These are phyloP conservation scores for Calonectria pauciramosa DNA, from an alignment of 2,329 filamentous ascomycete genomes.

Conservation along the genomic window DNA sequence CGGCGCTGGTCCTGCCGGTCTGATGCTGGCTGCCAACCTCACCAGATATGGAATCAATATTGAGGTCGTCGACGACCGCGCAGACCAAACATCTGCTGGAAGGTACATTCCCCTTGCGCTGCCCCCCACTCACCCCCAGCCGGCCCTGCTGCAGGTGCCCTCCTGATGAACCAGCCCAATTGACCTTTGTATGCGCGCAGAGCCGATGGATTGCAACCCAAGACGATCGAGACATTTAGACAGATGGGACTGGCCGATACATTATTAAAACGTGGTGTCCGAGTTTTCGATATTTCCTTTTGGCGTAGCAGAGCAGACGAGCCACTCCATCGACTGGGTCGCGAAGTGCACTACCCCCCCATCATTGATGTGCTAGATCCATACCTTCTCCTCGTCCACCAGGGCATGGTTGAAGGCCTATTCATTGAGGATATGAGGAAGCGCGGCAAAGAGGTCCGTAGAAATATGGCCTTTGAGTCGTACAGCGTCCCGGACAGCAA, in stretches of 20 bases:
- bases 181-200: conserved; percentile 48
- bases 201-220: conserved; percentile 82
- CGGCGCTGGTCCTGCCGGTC: conserved; percentile 68
- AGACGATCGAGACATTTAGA: conserved; percentile 82
- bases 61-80: conserved; percentile 76
- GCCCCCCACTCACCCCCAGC: not conserved
- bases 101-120: conserved; percentile 50
- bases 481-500: conserved; percentile 62
- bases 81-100: conserved; percentile 77
- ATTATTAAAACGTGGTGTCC: conserved; percentile 75
- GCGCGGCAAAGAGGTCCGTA: conserved; percentile 72
- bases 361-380: conserved; percentile 70
- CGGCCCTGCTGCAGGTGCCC: conserved; percentile 17
- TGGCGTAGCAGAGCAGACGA: conserved; percentile 70
- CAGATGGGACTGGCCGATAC: conserved; percentile 81
- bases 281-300: conserved; percentile 81
- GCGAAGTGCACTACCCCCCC: conserved; percentile 78
- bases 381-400: conserved; percentile 74
- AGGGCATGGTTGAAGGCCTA: conserved; percentile 81
- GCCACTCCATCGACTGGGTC: conserved; percentile 71
- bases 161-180: conserved; percentile 21
- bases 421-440: conserved; percentile 78
- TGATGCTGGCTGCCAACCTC: conserved; percentile 69
- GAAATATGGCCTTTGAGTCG: conserved; percentile 75
- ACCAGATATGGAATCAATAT: conserved; percentile 76